Percentiles rank a stretch among this genome's conserved stretches.
These are phyloP conservation scores for Phytophthora pisi DNA, from an alignment of 352 stramenopile species.

Conservation along the genomic window DNA sequence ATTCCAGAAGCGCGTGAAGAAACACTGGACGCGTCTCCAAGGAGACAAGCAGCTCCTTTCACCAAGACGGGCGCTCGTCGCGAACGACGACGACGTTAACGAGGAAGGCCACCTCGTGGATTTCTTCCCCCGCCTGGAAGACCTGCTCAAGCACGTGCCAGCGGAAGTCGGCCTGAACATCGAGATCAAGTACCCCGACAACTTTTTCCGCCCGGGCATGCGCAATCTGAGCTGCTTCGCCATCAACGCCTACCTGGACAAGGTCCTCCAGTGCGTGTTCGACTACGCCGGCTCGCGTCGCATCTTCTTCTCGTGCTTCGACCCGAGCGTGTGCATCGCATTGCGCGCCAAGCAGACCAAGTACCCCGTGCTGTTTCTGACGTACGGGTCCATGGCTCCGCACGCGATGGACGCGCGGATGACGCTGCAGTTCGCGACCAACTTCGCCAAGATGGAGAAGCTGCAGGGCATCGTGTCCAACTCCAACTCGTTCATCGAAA, in stretches of 20 bases:
- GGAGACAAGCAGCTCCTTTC: conserved; percentile 26
- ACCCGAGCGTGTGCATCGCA: conserved; percentile 67
- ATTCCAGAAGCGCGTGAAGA: conserved; percentile 64
- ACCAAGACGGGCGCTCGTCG: conserved; percentile 7
- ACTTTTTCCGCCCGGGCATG: conserved; percentile 45
- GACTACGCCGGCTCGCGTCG: conserved; percentile 59
- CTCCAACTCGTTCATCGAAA: conserved; percentile 68
- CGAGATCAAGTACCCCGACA: conserved; percentile 86
- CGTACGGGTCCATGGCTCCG: conserved; percentile 59
- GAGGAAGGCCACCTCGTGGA: conserved; percentile 69
- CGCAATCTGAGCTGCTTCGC: conserved; percentile 59
- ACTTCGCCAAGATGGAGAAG: conserved; percentile 67
- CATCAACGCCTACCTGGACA: conserved; percentile 79
- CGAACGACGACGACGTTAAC: conserved; percentile 6
- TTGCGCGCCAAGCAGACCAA: conserved; percentile 73
- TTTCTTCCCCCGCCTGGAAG: conserved; percentile 71
- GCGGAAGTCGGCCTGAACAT: conserved; percentile 77
- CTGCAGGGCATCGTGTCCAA: conserved; percentile 79
- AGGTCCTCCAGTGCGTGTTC: conserved; percentile 76
- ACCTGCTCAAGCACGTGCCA: conserved; percentile 76
- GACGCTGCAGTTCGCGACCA: conserved; percentile 68
- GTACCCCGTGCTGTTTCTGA: conserved; percentile 82
- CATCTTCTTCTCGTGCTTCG: conserved; percentile 88
- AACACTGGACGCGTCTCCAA: conserved; percentile 68
- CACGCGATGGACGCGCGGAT: conserved; percentile 56